Percentiles rank a stretch among this genome's conserved stretches.
phyloP scores from a whole-genome alignment of 164 flowering plant genomes.

The Akebia trifoliata region DNA sequence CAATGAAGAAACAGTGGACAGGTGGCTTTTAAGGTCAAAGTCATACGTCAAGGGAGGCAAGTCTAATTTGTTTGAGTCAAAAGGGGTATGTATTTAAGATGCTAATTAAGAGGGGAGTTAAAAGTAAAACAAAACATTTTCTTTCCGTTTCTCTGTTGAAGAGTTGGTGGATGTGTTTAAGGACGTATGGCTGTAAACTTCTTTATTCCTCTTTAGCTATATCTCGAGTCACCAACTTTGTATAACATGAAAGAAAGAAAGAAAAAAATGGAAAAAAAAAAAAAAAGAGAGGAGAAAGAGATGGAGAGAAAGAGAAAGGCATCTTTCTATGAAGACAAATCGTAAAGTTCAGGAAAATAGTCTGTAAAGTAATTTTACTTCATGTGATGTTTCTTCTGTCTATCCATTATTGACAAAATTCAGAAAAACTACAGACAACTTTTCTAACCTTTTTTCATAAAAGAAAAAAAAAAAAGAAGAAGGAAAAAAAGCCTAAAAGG shows the following conservation, averaged over 20 bases:
- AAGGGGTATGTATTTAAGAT: too few relatives aligned
- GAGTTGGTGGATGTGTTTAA: neutral
- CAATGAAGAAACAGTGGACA: too few relatives aligned
- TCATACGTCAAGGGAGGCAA: too few relatives aligned
- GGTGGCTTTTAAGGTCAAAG: too few relatives aligned
- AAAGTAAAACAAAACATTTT: too few relatives aligned
- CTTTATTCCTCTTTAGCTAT: conserved; percentile 1
- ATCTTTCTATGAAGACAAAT: conserved; percentile 14
- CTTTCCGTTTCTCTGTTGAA: too few relatives aligned
- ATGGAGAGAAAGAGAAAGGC: neutral
- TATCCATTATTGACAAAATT: neutral
- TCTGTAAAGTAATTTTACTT: neutral
- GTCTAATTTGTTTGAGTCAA: too few relatives aligned
- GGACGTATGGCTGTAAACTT: neutral
- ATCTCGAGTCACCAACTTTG: neutral
- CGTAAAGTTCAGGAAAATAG: conserved; percentile 4
- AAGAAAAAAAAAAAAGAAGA: too few relatives aligned
- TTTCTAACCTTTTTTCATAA: too few relatives aligned
- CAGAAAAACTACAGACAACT: too few relatives aligned
- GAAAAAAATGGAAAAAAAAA: neutral
- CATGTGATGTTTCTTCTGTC: neutral
- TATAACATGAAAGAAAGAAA: neutral
- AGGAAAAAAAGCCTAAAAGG: too few relatives aligned
- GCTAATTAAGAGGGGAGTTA: too few relatives aligned
- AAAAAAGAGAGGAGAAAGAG: neutral